These are phyloP conservation scores for Silene latifolia DNA, from an alignment of 148 eudicot genomes.

Conservation along the genomic window DNA sequence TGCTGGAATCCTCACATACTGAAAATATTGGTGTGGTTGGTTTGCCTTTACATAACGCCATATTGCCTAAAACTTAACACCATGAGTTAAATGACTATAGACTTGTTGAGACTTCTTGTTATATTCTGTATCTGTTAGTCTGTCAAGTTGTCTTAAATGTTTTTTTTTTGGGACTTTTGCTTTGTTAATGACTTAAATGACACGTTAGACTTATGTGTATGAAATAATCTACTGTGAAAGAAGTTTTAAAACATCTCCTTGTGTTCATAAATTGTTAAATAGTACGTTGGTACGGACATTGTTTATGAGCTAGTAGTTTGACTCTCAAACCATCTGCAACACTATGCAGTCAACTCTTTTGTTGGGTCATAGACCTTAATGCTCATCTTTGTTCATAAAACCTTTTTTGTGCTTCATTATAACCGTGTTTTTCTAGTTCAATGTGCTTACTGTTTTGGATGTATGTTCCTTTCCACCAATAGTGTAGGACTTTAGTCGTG, in stretches of 20 bases:
- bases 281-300: neutral
- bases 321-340: neutral
- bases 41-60: neutral
- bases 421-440: neutral
- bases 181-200: neutral
- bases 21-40: neutral
- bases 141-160: neutral
- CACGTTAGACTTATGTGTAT: neutral
- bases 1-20: neutral
- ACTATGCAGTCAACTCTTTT: neutral
- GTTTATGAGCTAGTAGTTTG: neutral
- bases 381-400: neutral
- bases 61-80: neutral
- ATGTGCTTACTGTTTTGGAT: neutral
- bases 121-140: neutral
- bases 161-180: neutral
- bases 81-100: neutral
- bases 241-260: neutral
- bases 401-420: neutral
- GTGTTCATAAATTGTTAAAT: neutral
- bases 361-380: neutral
- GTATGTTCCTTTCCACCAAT: slow-evolving; percentile 15
- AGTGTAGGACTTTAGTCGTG: slow-evolving; percentile 15
- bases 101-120: neutral
- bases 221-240: neutral